Conservation (phyloP, 306 rosid genomes). For the Macrotyloma uniflorum region DNA sequence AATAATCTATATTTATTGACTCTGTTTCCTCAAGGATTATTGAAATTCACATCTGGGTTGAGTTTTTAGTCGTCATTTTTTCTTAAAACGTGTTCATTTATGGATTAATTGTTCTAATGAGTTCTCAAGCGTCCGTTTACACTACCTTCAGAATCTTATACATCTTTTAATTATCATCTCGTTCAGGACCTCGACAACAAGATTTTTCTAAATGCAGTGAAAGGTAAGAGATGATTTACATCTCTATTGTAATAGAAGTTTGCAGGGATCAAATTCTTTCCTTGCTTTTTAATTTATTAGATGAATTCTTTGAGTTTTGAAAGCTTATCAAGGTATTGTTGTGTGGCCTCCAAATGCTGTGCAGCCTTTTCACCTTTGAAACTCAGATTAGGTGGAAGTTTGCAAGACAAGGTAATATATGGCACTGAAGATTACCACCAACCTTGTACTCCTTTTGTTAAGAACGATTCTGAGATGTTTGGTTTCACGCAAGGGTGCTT, state of each 20-base stretch:
- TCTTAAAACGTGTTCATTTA: background rate
- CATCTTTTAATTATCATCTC: constrained; percentile 7
- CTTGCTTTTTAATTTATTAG: background rate
- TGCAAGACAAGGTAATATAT: constrained; percentile 82
- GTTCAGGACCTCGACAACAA: constrained; percentile 77
- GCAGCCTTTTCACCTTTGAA: constrained; percentile 92
- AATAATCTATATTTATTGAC: background rate
- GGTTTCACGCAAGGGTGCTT: constrained; percentile 85
- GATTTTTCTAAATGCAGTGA: constrained; percentile 74
- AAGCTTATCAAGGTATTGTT: constrained; percentile 27
- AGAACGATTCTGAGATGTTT: constrained; percentile 59
- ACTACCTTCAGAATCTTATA: constrained; percentile 12
- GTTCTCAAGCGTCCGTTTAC: background rate
- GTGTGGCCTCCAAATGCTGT: constrained; percentile 24
- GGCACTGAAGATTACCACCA: constrained; percentile 62
- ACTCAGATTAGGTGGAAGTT: constrained; percentile 87
- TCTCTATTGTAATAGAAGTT: background rate
- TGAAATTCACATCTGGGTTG: constrained; percentile 26
- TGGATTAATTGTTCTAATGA: background rate
- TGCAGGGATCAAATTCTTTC: constrained; percentile 10
- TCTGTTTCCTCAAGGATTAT: background rate
- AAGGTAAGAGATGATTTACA: constrained; percentile 54
- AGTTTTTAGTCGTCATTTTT: constrained; percentile 19
- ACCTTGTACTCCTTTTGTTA: constrained; percentile 65
- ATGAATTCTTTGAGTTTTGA: background rate